Evolutionary conservation across 495 filamentous ascomycete genomes (phyloP).

Genomic region (Schizothecium vesticola): DNA sequence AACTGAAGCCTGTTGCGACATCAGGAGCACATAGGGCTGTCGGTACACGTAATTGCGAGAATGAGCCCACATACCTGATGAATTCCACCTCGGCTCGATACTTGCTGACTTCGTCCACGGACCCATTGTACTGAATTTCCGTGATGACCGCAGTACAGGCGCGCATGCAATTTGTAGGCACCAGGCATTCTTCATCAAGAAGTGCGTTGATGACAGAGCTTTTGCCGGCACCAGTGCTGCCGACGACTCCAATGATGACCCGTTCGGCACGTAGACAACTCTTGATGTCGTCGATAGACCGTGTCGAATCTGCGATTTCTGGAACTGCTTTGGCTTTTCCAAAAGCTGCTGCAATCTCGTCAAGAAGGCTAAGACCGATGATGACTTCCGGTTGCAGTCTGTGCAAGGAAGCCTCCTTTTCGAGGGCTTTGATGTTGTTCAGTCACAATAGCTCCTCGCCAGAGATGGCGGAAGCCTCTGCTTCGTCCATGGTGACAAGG

Average conservation of each 20-base stretch:
- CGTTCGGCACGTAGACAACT: constrained; percentile 14
- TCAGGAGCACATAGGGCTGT: not conserved
- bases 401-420: not conserved
- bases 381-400: constrained; percentile 22
- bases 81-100: constrained; percentile 62
- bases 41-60: not conserved
- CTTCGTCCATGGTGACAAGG: not conserved
- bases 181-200: constrained; percentile 46
- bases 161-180: constrained; percentile 38
- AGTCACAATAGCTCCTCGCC: not conserved
- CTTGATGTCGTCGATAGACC: constrained; percentile 34
- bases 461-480: not conserved
- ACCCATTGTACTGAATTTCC: constrained; percentile 57
- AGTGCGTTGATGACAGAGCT: constrained; percentile 57
- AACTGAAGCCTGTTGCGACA: too few relatives aligned
- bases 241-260: constrained; percentile 53
- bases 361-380: constrained; percentile 16
- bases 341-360: constrained; percentile 16
- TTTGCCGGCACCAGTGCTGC: constrained; percentile 56
- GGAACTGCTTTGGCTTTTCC: not conserved
- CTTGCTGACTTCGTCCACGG: constrained; percentile 31
- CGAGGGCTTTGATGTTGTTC: not conserved
- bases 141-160: constrained; percentile 65
- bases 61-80: constrained; percentile 28
- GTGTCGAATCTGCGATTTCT: constrained; percentile 33